Percentiles rank a stretch among this genome's conserved stretches.
Conservation (phyloP, 192 early-diverging fungal species). For the Coemansia sp. region DNA sequence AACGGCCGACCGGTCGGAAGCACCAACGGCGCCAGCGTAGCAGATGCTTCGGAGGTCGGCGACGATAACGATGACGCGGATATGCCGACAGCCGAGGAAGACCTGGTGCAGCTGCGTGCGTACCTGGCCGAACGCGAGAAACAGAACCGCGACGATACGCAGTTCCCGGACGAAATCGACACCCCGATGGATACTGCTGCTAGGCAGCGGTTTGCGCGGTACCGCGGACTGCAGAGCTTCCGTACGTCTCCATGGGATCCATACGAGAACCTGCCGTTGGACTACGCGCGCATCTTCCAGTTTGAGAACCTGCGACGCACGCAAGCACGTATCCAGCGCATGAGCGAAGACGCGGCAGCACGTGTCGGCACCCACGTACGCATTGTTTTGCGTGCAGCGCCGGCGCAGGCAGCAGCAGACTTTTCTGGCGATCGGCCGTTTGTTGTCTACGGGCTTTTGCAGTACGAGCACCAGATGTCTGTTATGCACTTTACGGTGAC, state of each 20-base stretch:
- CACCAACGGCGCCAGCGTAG: neutral
- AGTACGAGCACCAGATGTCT: slow-evolving; percentile 95
- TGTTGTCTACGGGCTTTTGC: slow-evolving; percentile 71
- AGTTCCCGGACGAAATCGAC: slow-evolving; percentile 98
- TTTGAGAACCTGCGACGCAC: slow-evolving; percentile 88
- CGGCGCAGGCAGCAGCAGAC: slow-evolving; percentile 30
- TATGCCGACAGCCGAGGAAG: slow-evolving; percentile 47
- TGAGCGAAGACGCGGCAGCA: slow-evolving; percentile 56
- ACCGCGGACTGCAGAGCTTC: slow-evolving; percentile 93
- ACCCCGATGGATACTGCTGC: slow-evolving; percentile 87
- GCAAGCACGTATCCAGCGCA: slow-evolving; percentile 69
- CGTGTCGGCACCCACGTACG: slow-evolving; percentile 73
- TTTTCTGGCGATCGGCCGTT: slow-evolving; percentile 33
- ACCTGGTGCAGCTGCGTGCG: slow-evolving; percentile 41
- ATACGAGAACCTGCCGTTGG: slow-evolving; percentile 95
- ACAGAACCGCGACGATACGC: slow-evolving; percentile 66
- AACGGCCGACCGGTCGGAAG: slow-evolving; percentile 9
- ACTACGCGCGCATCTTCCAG: slow-evolving; percentile 96
- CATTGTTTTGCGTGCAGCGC: slow-evolving; percentile 68
- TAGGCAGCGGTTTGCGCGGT: slow-evolving; percentile 85
- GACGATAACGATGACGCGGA: slow-evolving; percentile 28
- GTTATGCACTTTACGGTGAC: slow-evolving; percentile 78
- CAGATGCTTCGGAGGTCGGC: slow-evolving; percentile 12
- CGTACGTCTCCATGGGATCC: slow-evolving; percentile 97
- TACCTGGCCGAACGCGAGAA: slow-evolving; percentile 61